phyloP scores from a whole-genome alignment of 345 rosid genomes.

The Hirschfeldia incana region DNA sequence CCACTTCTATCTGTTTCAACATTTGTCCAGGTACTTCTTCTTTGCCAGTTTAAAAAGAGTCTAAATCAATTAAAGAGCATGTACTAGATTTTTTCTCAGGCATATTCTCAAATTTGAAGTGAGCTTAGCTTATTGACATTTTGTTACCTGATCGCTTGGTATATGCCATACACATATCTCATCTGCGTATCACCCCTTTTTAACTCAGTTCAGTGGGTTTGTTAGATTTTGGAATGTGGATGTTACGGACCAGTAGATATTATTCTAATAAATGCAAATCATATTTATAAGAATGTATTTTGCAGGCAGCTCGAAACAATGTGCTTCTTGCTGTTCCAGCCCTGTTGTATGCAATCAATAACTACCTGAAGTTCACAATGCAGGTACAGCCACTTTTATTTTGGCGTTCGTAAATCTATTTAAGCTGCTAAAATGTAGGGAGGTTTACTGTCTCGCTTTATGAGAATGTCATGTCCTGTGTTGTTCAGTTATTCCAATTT shows the following conservation, averaged over 20 bases:
- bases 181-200: too few relatives aligned
- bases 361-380: slow-evolving; percentile 93
- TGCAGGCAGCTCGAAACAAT: slow-evolving; percentile 96
- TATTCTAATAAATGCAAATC: too few relatives aligned
- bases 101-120: background rate
- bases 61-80: background rate
- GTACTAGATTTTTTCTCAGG: background rate
- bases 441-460: slow-evolving; percentile 18
- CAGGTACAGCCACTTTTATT: slow-evolving; percentile 57
- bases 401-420: slow-evolving; percentile 2
- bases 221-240: slow-evolving; percentile 7
- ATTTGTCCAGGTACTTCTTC: too few relatives aligned
- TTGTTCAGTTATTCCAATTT: slow-evolving; percentile 1
- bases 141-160: slow-evolving; percentile 8
- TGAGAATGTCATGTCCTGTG: slow-evolving; percentile 3
- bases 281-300: too few relatives aligned
- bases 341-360: slow-evolving; percentile 81
- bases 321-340: slow-evolving; percentile 99
- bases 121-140: slow-evolving; percentile 2
- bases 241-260: slow-evolving; percentile 8
- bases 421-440: background rate
- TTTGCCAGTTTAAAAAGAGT: slow-evolving; percentile 42
- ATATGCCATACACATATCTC: slow-evolving; percentile 4
- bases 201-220: slow-evolving; percentile 3
- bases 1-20: slow-evolving; percentile 22